Base-by-base conservation (phyloP, 306 rosid species). In the Prunus fruticosa region DNA sequence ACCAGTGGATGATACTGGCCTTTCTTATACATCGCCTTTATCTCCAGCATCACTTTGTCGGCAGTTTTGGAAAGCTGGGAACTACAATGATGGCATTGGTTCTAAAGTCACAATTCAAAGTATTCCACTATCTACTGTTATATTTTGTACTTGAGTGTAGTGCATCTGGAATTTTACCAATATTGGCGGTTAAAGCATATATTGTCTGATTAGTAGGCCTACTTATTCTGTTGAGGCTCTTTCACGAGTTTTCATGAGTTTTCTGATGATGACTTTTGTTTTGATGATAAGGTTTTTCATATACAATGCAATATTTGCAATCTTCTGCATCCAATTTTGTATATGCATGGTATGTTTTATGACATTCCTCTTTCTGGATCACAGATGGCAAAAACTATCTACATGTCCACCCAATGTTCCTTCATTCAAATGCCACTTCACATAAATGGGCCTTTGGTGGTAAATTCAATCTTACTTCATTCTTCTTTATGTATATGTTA, bases 391-490 rank as follows among this genome's bases (percentile, higher is more conserved):
- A 62, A 28, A 62, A 62, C 45, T 30, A 62, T 62, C 67, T 62
- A 62, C 67, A 62, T 62, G 67, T 62, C 41, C 67, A 62, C 41
- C 67, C 67, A 18, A 62, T 62, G 67, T 62, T 62, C 67, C 67
- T 62, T 62, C 97, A 95, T 83, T 95, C 97, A 23, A 95, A 95
- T 91, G 99, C 99, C 70, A 95, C 99, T 61, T 95, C 97, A 5
- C 99, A 95, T 78, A 95, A 92, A 81, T 95, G 99, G 99, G 89
- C 90, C 68, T 95, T 92, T 87, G 97, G 99, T 34, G 99, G 99
- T 95, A 90, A 72, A 90, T 78, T 79, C 63, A 69, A 69, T 32
- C 53, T 30, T 64, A 54, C 34, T 73, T 45, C 64, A 28, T 62
- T 62, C 20, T 6, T 62, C 11, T 62, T 15, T 62, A 2, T 62